Base-by-base conservation (phyloP, 495 filamentous ascomycete genomes). In the Penicillium ochrochloron region DNA sequence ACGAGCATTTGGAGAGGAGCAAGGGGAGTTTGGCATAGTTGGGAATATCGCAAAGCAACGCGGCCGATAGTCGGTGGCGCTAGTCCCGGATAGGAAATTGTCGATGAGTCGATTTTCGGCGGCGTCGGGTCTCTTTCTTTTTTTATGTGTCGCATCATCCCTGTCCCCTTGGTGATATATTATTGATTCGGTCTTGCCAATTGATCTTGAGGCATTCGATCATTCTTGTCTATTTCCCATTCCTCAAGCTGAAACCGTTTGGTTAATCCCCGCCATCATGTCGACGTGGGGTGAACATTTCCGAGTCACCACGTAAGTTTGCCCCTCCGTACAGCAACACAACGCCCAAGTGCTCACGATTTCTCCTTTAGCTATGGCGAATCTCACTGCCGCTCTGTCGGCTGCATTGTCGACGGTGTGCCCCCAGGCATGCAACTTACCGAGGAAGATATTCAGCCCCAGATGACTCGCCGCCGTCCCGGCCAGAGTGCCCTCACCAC, bases 401-500 rank as follows among this genome's bases (percentile, higher is more conserved):
- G 90, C 75, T 93, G 90, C 75, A 94, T 95, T 55, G 86, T 96
- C 77, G 92, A 96, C 75, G 92, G 92, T 57, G 89, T 86, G 71
- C 95, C 95, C 9, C 93, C 95, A 0, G 93, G 94, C 66, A 90
- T 99, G 84, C 80, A 89, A 66, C 86, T 98, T 73, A 91, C 89
- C 55, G 94, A 97, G 77, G 84, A 81, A 62, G 93, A 97, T 74
- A 95, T 99, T 72, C 95, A 99, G 78, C 91, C 92, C 46, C 95
- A 97, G 77, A 89, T 99, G 86, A 96, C 90, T 33, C 89, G 96
- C 62, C 84, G 95, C 62, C 86, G 95, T 46, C 95, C 95, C 12
- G 95, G 95, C 44, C 96, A 99, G 77, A 92, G 88, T 70, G 89
- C 87, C 48, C 86, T 99, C 67, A 94, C 93, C 5, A 99, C 95